Evolutionary conservation across 2,329 filamentous ascomycete species (phyloP), one percentile per base, ranked within the genome.

Genomic region (Diaporthe ampelina): DNA sequence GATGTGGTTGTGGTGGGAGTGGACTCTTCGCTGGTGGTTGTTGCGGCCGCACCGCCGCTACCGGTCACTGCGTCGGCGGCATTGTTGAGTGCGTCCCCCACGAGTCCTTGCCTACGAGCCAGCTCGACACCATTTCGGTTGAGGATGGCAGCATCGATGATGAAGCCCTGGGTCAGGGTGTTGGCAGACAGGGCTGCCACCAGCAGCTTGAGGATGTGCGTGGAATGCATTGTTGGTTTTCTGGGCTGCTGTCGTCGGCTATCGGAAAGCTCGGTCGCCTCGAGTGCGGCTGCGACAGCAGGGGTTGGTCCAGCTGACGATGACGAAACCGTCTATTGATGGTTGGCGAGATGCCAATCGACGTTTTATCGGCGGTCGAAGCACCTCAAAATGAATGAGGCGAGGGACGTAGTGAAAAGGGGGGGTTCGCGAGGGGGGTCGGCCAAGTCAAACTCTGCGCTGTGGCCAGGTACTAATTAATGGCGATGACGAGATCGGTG

Each of bases 171-270:
- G 58, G 85, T 85, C 50, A 87, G 81, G 59, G 83, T 83, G 71
- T 85, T 76, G 74, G 88, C 79, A 57, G 87, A 87, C 69, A 90
- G 81, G 57, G 86, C 87, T 77, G 88, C 81, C 76, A 89, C 79
- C 73, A 90, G 80, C 74, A 90, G 79, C 78, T 86, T 83, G 45
- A 89, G 74, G 67, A 87, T 77, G 73, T 84, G 84, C 71, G 81
- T 82, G 37, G 85, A 81, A 79, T 86, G 86, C 89, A 91, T 91
- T 73, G 69, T 83, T 80, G 52, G 59, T 74, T 29, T 52, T 57
- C 35, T 72, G 67, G 73, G 26, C 45, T 48, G 29, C 29, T 67
- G 45, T 67, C 63, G 63, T 67, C 63, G 63, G 63, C 24, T 63
- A 48, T 43, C 45, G 57, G 69, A 11, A 43, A 11, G 45, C 32